These are phyloP conservation scores for Diutina catenulata DNA, from an alignment of 1,139 yeast genomes.

Conservation along the genomic window DNA sequence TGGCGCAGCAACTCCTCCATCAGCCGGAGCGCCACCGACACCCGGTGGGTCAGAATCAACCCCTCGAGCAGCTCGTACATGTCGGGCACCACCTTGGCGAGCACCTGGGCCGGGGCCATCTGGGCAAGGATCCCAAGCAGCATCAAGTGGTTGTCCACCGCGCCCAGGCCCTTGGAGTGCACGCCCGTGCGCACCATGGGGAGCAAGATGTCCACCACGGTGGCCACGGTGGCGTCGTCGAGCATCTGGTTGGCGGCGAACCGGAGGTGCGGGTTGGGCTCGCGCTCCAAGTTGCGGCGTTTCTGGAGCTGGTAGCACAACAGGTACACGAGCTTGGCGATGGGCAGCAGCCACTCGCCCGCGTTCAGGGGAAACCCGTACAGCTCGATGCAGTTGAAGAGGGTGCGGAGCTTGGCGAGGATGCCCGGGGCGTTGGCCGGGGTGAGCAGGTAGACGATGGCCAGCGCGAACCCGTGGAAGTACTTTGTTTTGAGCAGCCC, in stretches of 20 bases:
- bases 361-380: conserved; percentile 85
- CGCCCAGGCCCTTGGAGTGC: conserved; percentile 58
- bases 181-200: conserved; percentile 62
- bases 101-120: conserved; percentile 46
- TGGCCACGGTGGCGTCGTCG: conserved; percentile 26
- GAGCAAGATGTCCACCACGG: conserved; percentile 44
- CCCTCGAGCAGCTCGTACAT: conserved; percentile 77
- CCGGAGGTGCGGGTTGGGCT: conserved; percentile 13
- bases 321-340: conserved; percentile 51
- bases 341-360: conserved; percentile 73
- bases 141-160: conserved; percentile 48
- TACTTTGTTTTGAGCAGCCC: conserved; percentile 29
- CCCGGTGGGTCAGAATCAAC: conserved; percentile 74
- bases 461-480: conserved; percentile 48
- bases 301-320: conserved; percentile 48
- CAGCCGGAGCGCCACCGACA: conserved; percentile 59
- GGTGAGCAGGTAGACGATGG: conserved; percentile 53
- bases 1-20: conserved; percentile 57
- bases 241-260: conserved; percentile 38
- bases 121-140: conserved; percentile 55
- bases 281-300: conserved; percentile 36
- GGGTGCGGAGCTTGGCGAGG: conserved; percentile 39
- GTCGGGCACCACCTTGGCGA: conserved; percentile 60
- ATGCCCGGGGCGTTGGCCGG: conserved; percentile 40
- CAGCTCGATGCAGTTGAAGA: conserved; percentile 66